phyloP scores from a whole-genome alignment of 2,329 filamentous ascomycete genomes.

The Diaporthe helianthi region DNA sequence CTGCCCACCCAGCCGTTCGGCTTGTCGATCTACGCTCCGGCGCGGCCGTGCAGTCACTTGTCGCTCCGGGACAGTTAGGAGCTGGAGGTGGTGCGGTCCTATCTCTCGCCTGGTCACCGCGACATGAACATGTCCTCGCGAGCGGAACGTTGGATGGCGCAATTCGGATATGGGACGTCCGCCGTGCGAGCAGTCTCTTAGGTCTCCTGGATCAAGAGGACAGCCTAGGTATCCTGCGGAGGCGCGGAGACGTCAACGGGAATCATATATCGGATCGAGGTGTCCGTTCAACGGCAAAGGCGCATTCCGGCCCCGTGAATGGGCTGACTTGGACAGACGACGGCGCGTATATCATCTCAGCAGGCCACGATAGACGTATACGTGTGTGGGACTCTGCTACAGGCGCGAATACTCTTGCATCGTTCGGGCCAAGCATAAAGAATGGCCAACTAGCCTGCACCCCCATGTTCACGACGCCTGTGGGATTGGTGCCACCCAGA shows the following conservation, averaged over 20 bases:
- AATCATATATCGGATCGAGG: conserved; percentile 43
- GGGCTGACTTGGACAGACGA: conserved; percentile 85
- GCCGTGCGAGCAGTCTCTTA: conserved; percentile 77
- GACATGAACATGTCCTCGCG: conserved; percentile 78
- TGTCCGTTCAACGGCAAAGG: conserved; percentile 62
- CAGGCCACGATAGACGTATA: conserved; percentile 83
- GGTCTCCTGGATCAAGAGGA: conserved; percentile 86
- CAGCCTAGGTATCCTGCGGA: conserved; percentile 68
- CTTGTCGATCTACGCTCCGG: conserved; percentile 88
- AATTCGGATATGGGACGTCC: conserved; percentile 86
- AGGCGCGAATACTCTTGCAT: conserved; percentile 86
- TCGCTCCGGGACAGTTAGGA: conserved; percentile 61
- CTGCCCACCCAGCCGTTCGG: conserved; percentile 82
- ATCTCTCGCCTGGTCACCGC: conserved; percentile 81
- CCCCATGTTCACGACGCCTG: conserved; percentile 69
- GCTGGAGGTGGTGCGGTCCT: conserved; percentile 65
- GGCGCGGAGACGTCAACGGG: conserved; percentile 40
- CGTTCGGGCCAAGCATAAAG: conserved; percentile 82
- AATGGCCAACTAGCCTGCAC: conserved; percentile 72
- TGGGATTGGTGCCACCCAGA: conserved; percentile 59
- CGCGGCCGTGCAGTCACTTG: conserved; percentile 73
- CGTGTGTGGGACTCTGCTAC: conserved; percentile 85
- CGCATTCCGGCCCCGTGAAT: conserved; percentile 85
- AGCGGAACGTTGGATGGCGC: conserved; percentile 87
- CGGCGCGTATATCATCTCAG: conserved; percentile 76